A percentile compares a stretch with the other conserved stretches of the same genome.
These are phyloP conservation scores for Cornus florida DNA, from an alignment of 148 eudicot species.

Conservation along the genomic window DNA sequence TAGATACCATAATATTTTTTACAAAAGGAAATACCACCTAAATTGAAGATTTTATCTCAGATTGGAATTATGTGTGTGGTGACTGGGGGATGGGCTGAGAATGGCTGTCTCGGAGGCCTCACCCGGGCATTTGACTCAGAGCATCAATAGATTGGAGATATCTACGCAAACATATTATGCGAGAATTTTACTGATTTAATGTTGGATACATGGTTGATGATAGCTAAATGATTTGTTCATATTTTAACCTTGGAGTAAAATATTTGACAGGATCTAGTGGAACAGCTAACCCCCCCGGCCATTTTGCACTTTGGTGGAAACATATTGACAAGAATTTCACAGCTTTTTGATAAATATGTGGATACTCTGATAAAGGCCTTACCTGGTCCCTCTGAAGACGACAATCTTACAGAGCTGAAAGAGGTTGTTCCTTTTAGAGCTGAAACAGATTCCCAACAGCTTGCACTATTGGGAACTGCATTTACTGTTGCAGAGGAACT, in stretches of 20 bases:
- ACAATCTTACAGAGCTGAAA: constrained; percentile 73
- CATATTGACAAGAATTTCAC: constrained; percentile 61
- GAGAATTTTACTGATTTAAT: not conserved
- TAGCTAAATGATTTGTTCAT: not conserved
- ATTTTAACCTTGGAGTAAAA: not conserved
- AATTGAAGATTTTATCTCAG: not conserved
- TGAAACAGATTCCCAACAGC: constrained; percentile 96
- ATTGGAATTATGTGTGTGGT: not conserved
- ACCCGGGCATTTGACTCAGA: not conserved
- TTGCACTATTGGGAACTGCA: constrained; percentile 85
- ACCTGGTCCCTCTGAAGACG: constrained; percentile 85
- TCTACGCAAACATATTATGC: not conserved
- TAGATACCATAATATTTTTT: not conserved
- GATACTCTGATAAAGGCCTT: constrained; percentile 82
- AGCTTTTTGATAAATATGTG: constrained; percentile 82
- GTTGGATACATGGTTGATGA: not conserved
- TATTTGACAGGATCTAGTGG: constrained; percentile 70
- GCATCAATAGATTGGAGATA: not conserved
- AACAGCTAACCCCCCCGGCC: constrained; percentile 68
- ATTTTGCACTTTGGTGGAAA: constrained; percentile 83
- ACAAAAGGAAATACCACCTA: not conserved
- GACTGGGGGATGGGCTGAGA: not conserved
- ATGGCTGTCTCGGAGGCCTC: not conserved
- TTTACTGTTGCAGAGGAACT: constrained; percentile 85
- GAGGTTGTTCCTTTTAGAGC: constrained; percentile 75